These are phyloP conservation scores for Eutrema heterophyllum DNA, from an alignment of 345 rosid species.

Conservation along the genomic window DNA sequence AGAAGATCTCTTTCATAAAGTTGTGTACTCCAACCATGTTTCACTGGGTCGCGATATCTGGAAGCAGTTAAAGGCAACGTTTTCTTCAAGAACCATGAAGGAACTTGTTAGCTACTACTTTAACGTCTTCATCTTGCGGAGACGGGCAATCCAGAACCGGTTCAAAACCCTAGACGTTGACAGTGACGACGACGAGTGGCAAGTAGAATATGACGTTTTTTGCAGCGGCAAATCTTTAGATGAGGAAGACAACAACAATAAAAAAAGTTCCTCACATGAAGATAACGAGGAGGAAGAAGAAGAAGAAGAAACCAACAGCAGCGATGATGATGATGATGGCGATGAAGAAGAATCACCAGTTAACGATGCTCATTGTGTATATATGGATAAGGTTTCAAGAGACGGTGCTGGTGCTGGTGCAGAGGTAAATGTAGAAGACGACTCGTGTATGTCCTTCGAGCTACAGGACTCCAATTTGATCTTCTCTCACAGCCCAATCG, in stretches of 20 bases:
- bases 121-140: constrained; percentile 65
- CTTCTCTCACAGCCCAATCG: constrained; percentile 2
- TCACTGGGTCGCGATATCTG: constrained; percentile 61
- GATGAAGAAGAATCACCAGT: constrained; percentile 7
- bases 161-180: constrained; percentile 44
- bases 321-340: constrained; percentile 26
- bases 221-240: constrained; percentile 26
- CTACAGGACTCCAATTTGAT: constrained; percentile 33
- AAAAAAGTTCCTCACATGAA: constrained; percentile 12
- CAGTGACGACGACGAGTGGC: constrained; percentile 86
- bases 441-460: constrained; percentile 60
- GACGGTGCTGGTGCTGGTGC: constrained; percentile 10
- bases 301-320: constrained; percentile 17
- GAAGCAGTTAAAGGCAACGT: constrained; percentile 42
- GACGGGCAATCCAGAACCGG: constrained; percentile 72
- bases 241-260: constrained; percentile 34
- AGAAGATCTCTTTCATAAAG: constrained; percentile 47
- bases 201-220: constrained; percentile 23
- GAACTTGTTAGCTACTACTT: constrained; percentile 86
- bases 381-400: constrained; percentile 10
- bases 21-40: constrained; percentile 53
- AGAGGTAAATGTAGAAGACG: constrained; percentile 27
- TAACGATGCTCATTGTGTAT: constrained; percentile 11
- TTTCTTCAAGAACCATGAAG: constrained; percentile 48
- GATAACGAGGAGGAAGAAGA: constrained; percentile 21